Conservation (phyloP, 2,329 filamentous ascomycete genomes). For the Calonectria leucothoes region DNA sequence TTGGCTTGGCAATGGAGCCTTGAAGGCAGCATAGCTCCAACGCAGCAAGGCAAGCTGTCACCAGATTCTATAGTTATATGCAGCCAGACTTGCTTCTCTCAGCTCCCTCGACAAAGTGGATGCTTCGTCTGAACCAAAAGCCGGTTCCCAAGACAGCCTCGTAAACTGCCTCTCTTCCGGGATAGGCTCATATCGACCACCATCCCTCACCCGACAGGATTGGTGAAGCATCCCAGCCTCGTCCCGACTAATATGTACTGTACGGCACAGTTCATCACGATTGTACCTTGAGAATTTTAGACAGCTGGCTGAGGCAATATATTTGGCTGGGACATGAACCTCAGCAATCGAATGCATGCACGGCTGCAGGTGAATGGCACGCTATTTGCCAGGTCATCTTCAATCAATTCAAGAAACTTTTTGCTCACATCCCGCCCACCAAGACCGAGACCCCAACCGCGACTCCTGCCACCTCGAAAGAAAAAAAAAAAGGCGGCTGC, state of each 20-base stretch:
- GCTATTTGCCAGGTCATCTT: neutral
- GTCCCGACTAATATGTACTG: neutral
- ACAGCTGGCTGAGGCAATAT: neutral
- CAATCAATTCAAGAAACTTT: neutral
- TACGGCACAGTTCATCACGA: neutral
- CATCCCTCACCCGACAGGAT: neutral
- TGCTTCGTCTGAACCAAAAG: neutral
- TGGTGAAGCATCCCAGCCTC: slow-evolving; percentile 22
- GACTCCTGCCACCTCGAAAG: neutral
- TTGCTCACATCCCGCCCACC: neutral
- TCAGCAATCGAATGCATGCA: neutral
- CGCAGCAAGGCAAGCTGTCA: neutral
- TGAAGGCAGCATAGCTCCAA: neutral
- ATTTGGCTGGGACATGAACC: neutral
- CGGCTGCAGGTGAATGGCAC: neutral
- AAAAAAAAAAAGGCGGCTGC: neutral
- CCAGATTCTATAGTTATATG: neutral
- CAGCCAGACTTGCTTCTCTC: neutral
- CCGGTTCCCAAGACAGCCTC: slow-evolving; percentile 1
- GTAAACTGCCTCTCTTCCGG: neutral
- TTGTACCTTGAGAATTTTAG: neutral
- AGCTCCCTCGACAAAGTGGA: neutral
- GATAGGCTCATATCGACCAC: neutral
- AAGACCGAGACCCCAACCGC: neutral
- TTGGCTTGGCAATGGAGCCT: neutral